phyloP scores from a whole-genome alignment of 768 basidiomycete genomes.

The Agrocybe pediades region DNA sequence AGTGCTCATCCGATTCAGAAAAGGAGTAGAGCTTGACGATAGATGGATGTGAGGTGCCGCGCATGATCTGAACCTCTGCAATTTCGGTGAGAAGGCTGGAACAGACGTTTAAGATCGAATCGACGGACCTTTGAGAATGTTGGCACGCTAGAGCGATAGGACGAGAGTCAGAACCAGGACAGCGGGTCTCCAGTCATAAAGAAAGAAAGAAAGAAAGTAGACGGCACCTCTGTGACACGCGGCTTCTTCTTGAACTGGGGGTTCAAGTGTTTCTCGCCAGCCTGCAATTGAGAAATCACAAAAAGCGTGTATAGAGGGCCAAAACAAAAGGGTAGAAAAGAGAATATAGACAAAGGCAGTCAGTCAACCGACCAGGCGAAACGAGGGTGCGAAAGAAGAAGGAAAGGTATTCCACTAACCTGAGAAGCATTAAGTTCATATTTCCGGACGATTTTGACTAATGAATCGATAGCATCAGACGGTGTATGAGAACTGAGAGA shows the following conservation, averaged over 20 bases:
- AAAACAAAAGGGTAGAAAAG: conserved; percentile 22
- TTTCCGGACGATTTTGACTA: conserved; percentile 95
- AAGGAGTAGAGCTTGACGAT: conserved; percentile 92
- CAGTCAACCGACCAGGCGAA: conserved; percentile 18
- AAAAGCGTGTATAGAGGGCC: conserved; percentile 34
- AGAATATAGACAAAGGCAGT: conserved; percentile 12
- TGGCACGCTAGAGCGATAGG: conserved; percentile 71
- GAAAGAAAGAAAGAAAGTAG: conserved; percentile 18
- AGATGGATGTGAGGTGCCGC: conserved; percentile 87
- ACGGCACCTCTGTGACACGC: conserved; percentile 94
- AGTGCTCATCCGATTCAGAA: conserved; percentile 90
- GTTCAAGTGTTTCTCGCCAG: conserved; percentile 92
- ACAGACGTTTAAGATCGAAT: not conserved
- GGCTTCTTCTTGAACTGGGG: conserved; percentile 95
- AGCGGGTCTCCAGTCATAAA: conserved; percentile 6
- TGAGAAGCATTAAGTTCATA: conserved; percentile 89
- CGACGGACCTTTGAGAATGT: conserved; percentile 87
- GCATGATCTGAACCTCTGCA: conserved; percentile 99
- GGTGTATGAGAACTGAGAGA: conserved; percentile 12
- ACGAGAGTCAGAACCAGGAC: conserved; percentile 29
- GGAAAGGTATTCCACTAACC: conserved; percentile 54
- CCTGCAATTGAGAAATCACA: conserved; percentile 44
- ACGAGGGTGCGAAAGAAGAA: conserved; percentile 18
- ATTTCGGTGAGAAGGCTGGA: conserved; percentile 5
- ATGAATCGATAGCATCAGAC: conserved; percentile 21